Evolutionary conservation across 768 basidiomycete species (phyloP), one percentile per base, ranked within the genome.

Genomic region (Leccinum longicurvipes): DNA sequence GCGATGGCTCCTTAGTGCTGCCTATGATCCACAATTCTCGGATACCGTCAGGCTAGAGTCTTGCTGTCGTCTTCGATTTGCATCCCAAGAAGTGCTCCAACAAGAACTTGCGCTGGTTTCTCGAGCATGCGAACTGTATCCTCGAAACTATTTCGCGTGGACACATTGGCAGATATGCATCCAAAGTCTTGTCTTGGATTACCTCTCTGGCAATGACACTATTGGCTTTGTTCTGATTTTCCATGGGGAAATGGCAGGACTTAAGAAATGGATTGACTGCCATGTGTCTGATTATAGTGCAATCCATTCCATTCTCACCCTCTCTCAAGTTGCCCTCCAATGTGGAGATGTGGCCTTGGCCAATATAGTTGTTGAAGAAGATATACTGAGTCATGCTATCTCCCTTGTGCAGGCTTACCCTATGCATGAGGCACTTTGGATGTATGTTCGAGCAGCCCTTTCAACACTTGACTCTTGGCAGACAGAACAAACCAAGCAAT

Each of bases 131-230:
- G 81, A 82, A 60, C 68, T 76, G 6, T 86, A 89, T 63, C 83
- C 84, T 9, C 81, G 88, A 14, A 90, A 89, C 63, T 90, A 89
- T 64, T 81, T 85, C 67, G 86, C 85, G 4, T 89, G 88, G 88
- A 66, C 75, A 1, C 84, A 89, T 61, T 82, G 85, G 64, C 74
- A 74, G 47, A 78, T 78, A 41, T 73, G 83, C 53, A 65, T 81
- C 78, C 57, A 62, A 71, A 32, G 63, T 72, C 34, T 67, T 58
- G 53, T 64, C 49, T 46, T 41, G 14, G 28, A 46, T 60, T 54
- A 64, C 53, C 64, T 53, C 58, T 52, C 52, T 46, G 68, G 61
- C 14, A 39, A 11, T 47, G 51, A 60, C 19, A 8, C n/a, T 12
- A 1, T 59, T 9, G 52, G 54, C 15, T 61, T 73, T 55, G 41